Conservation (phyloP, 257 asterid species). For the Salvia miltiorrhiza region DNA sequence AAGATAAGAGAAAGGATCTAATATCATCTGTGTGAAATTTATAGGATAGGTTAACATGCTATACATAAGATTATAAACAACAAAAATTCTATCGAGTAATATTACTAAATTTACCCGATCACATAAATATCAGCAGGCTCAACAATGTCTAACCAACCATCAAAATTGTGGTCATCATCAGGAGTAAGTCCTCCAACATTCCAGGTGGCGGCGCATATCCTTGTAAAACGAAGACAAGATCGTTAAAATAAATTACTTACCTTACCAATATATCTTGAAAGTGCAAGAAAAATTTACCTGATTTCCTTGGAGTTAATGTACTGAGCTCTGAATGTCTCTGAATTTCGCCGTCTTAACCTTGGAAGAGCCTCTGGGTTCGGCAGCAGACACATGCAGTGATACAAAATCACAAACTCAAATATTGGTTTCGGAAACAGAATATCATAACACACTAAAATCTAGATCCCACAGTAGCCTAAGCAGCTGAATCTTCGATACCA, state of each 20-base stretch:
- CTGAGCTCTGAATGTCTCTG: conserved; percentile 87
- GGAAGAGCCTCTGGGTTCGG: conserved; percentile 51
- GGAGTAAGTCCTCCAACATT: conserved; percentile 79
- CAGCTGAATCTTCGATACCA: neutral
- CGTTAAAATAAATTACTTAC: neutral
- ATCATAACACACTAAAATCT: neutral
- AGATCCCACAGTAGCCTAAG: neutral
- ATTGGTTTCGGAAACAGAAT: neutral
- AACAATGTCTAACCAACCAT: conserved; percentile 64
- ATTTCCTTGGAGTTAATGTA: conserved; percentile 73
- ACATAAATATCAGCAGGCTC: conserved; percentile 90
- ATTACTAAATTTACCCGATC: conserved; percentile 56
- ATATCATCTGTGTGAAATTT: too few relatives aligned
- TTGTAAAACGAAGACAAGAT: conserved; percentile 19
- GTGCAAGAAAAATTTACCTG: conserved; percentile 41
- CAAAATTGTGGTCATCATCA: conserved; percentile 71
- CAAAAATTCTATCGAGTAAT: neutral
- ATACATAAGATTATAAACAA: neutral
- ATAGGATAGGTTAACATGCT: too few relatives aligned
- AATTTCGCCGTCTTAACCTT: conserved; percentile 70
- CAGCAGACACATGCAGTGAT: neutral
- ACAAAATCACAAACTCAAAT: conserved; percentile 2
- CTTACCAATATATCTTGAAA: conserved; percentile 4
- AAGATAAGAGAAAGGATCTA: too few relatives aligned
- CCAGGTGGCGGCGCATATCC: conserved; percentile 72